Conservation (phyloP, 192 early-diverging fungal species). For the Chytriomyces confervae region DNA sequence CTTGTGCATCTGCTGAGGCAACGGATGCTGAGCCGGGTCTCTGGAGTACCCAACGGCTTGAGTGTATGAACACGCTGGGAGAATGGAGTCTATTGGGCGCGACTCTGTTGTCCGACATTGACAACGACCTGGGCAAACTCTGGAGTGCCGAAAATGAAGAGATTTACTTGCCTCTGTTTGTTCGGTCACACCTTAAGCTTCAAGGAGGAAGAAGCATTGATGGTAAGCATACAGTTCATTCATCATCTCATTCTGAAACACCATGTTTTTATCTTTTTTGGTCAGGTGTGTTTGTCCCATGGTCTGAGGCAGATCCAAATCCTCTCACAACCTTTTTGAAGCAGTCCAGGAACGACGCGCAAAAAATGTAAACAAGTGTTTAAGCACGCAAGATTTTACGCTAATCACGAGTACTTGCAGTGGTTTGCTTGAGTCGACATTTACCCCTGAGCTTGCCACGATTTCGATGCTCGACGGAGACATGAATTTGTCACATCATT, state of each 20-base stretch:
- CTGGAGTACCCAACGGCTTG: slow-evolving; percentile 41
- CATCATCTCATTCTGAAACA: background rate
- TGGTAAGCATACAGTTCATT: slow-evolving; percentile 11
- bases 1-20: background rate
- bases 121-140: slow-evolving; percentile 49
- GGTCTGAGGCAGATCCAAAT: slow-evolving; percentile 58
- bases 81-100: slow-evolving; percentile 66
- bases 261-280: background rate
- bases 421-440: background rate
- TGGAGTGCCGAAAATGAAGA: slow-evolving; percentile 62
- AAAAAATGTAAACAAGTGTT: background rate
- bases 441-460: slow-evolving; percentile 21
- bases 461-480: slow-evolving; percentile 26
- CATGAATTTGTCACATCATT: slow-evolving; percentile 37
- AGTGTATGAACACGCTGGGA: slow-evolving; percentile 67
- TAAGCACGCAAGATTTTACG: background rate
- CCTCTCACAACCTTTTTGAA: slow-evolving; percentile 44
- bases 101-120: slow-evolving; percentile 60
- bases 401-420: background rate
- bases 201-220: slow-evolving; percentile 44
- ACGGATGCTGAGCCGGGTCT: slow-evolving; percentile 22
- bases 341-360: background rate
- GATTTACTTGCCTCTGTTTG: slow-evolving; percentile 59
- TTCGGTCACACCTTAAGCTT: slow-evolving; percentile 61
- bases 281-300: slow-evolving; percentile 45